phyloP scores from a whole-genome alignment of 1,139 yeast genomes.

The Suhomyces bokatorum region DNA sequence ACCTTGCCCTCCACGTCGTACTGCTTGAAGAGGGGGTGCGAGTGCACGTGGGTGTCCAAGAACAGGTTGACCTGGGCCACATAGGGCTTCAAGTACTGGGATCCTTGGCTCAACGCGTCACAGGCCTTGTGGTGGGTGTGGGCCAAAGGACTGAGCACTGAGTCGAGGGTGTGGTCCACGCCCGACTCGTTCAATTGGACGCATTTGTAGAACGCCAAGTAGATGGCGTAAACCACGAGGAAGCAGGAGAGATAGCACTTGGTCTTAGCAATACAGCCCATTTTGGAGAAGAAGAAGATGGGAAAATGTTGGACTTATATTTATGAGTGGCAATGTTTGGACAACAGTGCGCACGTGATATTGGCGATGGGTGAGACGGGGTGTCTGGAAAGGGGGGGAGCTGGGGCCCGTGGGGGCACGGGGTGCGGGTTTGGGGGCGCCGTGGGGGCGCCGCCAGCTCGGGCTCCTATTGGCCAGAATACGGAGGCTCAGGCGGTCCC shows the following conservation, averaged over 20 bases:
- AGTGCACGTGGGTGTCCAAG: constrained; percentile 39
- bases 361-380: neutral
- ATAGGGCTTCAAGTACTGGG: constrained; percentile 35
- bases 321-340: constrained; percentile 3
- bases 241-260: constrained; percentile 32
- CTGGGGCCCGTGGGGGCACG: neutral
- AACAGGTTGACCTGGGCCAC: constrained; percentile 26
- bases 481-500: neutral
- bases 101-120: constrained; percentile 34
- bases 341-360: constrained; percentile 4
- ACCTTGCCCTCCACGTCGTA: constrained; percentile 36
- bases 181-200: constrained; percentile 34
- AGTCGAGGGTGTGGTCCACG: constrained; percentile 20
- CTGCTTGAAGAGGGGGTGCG: constrained; percentile 38
- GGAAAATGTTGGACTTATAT: neutral
- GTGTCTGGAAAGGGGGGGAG: neutral
- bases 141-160: constrained; percentile 41
- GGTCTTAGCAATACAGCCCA: constrained; percentile 20
- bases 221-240: constrained; percentile 36
- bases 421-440: neutral
- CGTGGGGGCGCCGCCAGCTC: neutral
- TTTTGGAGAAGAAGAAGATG: constrained; percentile 14
- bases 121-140: constrained; percentile 40
- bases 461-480: neutral
- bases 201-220: constrained; percentile 46